Evolutionary conservation across 306 rosid genomes (phyloP).

Genomic region (Astragalus glycyphyllos): DNA sequence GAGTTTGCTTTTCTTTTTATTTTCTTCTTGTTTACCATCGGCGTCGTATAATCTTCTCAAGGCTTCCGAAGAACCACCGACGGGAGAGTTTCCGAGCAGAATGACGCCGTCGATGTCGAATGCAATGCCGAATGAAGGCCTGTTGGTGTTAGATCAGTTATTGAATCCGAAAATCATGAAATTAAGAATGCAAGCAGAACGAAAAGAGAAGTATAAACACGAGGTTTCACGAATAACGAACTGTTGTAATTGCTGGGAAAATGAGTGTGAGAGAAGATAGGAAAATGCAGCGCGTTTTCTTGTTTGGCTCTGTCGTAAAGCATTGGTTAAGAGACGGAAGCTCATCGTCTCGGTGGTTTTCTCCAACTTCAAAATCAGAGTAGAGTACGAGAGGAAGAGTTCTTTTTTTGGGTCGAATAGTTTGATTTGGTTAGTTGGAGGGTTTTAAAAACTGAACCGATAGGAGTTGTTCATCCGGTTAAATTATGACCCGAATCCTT

Average conservation of each 20-base stretch:
- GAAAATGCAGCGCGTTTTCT: conserved; percentile 38
- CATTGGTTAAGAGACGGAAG: conserved; percentile 55
- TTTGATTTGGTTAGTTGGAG: no score
- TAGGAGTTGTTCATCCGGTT: no score
- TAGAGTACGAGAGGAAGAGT: not conserved
- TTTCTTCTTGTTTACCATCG: conserved; percentile 49
- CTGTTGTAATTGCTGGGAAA: conserved; percentile 63
- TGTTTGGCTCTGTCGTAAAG: conserved; percentile 41
- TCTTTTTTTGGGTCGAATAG: not conserved
- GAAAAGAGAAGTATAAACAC: not conserved
- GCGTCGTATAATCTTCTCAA: conserved; percentile 61
- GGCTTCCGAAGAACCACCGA: conserved; percentile 81
- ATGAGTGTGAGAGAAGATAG: conserved; percentile 46
- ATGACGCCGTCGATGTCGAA: conserved; percentile 96
- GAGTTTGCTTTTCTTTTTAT: not conserved
- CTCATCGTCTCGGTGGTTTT: conserved; percentile 48
- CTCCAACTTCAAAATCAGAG: not conserved
- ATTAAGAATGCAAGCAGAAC: not conserved
- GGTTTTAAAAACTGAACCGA: no score
- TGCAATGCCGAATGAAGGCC: conserved; percentile 75
- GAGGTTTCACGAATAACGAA: conserved; percentile 50
- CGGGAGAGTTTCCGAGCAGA: conserved; percentile 73
- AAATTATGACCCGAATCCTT: no score
- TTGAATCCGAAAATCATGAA: not conserved
- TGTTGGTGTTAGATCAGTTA: conserved; percentile 43